phyloP scores from a whole-genome alignment of 2,329 filamentous ascomycete species.

The Mollisia scopiformis region DNA sequence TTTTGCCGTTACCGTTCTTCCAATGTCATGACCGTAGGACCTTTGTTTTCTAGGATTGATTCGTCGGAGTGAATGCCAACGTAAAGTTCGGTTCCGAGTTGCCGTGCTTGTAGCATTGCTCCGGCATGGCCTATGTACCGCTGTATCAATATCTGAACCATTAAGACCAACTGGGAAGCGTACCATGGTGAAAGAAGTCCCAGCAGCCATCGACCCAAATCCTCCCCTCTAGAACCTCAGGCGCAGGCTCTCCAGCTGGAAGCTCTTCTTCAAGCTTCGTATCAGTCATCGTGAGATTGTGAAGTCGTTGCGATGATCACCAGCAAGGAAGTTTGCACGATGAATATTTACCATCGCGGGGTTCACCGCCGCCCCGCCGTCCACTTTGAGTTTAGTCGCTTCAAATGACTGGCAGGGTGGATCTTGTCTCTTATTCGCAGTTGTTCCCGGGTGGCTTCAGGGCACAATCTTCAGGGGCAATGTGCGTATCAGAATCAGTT shows the following conservation, averaged over 20 bases:
- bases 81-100: conserved; percentile 84
- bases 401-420: background rate
- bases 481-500: background rate
- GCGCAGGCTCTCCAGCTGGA: conserved; percentile 34
- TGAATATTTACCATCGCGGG: background rate
- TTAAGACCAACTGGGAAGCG: conserved; percentile 23
- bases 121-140: conserved; percentile 78
- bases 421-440: background rate
- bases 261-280: conserved; percentile 22
- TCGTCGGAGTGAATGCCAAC: conserved; percentile 96
- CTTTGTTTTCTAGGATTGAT: conserved; percentile 94
- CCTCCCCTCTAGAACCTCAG: conserved; percentile 59
- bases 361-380: background rate
- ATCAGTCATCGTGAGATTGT: conserved; percentile 10
- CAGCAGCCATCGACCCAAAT: conserved; percentile 99
- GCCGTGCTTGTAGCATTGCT: conserved; percentile 93
- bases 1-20: conserved; percentile 68
- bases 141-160: conserved; percentile 1
- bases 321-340: background rate
- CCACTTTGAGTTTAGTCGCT: background rate
- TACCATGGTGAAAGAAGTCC: conserved; percentile 97
- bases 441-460: conserved; percentile 2
- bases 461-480: background rate
- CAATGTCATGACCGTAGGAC: conserved; percentile 94
- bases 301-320: background rate